Evolutionary conservation across 2,329 filamentous ascomycete genomes (phyloP).

Genomic region (Aureobasidium sp.): DNA sequence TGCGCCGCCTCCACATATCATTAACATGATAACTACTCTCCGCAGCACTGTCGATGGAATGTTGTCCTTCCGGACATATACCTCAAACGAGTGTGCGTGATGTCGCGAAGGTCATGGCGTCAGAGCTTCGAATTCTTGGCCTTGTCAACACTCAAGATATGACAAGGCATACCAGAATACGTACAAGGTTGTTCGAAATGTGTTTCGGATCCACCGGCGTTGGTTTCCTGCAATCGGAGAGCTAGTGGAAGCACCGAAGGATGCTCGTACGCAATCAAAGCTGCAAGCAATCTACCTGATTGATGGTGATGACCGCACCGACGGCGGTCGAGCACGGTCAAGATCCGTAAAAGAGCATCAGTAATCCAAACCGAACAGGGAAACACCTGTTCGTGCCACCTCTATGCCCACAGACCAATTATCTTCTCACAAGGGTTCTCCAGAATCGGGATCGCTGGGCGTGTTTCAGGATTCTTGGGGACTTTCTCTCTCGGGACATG

Average conservation of each 20-base stretch:
- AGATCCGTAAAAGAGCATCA: background rate
- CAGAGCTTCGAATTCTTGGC: background rate
- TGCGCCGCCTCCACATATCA: background rate
- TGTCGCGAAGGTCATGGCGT: background rate
- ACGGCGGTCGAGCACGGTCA: background rate
- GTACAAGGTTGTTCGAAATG: background rate
- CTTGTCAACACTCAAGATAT: background rate
- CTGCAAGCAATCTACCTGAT: slow-evolving; percentile 10
- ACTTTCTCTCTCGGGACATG: background rate
- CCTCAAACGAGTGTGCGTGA: background rate
- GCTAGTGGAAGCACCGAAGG: background rate
- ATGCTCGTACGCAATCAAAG: slow-evolving; percentile 2
- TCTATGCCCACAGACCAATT: background rate
- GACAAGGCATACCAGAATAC: background rate
- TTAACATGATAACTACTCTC: background rate
- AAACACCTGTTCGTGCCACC: slow-evolving; percentile 9
- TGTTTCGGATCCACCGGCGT: background rate
- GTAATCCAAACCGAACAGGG: background rate
- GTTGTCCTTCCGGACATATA: background rate
- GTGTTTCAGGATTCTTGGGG: slow-evolving; percentile 11
- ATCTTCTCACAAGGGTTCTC: background rate
- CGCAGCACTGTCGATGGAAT: background rate
- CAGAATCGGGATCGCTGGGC: background rate
- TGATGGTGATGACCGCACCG: background rate
- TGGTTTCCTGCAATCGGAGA: background rate